Conservation (phyloP, 768 basidiomycete species). For the Phlebiopsis gigantea region DNA sequence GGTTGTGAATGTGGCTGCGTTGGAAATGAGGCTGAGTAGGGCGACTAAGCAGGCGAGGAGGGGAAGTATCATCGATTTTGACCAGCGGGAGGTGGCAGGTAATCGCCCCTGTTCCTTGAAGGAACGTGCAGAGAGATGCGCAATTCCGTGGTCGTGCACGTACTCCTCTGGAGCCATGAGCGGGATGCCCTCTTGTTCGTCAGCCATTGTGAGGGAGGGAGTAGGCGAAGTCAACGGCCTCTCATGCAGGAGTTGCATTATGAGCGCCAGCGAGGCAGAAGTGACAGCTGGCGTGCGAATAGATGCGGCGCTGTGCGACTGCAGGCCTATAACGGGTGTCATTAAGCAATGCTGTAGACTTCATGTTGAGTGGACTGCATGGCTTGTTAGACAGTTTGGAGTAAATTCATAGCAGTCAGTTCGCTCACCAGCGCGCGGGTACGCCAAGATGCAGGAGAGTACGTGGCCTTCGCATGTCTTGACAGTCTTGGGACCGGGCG, state of each 20-base stretch:
- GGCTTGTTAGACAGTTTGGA: no score
- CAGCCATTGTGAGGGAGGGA: neutral
- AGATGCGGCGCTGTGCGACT: neutral
- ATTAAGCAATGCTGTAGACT: neutral
- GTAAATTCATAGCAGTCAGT: neutral
- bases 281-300: neutral
- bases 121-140: neutral
- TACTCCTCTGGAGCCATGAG: slow-evolving; percentile 4
- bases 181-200: slow-evolving; percentile 8
- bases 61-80: slow-evolving; percentile 3
- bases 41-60: slow-evolving; percentile 5
- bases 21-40: slow-evolving; percentile 9
- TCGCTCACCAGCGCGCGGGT: neutral
- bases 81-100: neutral
- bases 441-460: neutral
- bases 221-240: neutral
- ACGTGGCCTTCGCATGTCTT: neutral
- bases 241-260: neutral
- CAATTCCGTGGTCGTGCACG: neutral
- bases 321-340: neutral
- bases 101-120: neutral
- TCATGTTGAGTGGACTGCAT: no score
- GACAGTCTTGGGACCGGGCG: neutral
- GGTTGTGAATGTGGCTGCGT: neutral
- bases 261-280: neutral